Conservation (phyloP, 164 flowering plant species). For the Malania oleifera region DNA sequence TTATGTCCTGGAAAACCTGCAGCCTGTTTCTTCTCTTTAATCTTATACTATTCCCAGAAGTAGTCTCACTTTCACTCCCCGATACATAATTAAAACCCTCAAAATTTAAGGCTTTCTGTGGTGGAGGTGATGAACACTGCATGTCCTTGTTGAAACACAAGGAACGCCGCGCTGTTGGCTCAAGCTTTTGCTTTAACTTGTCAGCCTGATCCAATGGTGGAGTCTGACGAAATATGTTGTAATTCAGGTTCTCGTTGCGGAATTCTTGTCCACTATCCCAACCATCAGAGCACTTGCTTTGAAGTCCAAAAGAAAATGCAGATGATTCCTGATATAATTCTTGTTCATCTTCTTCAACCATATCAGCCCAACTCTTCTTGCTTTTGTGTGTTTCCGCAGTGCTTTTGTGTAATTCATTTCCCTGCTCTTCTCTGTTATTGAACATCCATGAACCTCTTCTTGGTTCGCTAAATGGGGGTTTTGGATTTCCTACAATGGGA, state of each 20-base stretch:
- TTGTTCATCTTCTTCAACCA: constrained; percentile 66
- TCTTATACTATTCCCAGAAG: constrained; percentile 3
- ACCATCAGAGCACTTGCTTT: constrained; percentile 3
- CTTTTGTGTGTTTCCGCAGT: neutral
- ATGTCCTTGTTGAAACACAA: constrained; percentile 30
- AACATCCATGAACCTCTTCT: constrained; percentile 19
- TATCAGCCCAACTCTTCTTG: constrained; percentile 72
- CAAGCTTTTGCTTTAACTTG: constrained; percentile 18
- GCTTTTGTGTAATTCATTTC: neutral
- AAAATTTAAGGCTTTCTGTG: constrained; percentile 17
- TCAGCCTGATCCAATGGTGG: constrained; percentile 18
- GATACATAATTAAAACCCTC: constrained; percentile 5
- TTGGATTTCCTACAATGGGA: constrained; percentile 11
- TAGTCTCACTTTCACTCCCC: constrained; percentile 11
- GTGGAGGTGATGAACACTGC: constrained; percentile 16
- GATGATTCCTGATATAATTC: constrained; percentile 11
- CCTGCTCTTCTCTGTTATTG: constrained; percentile 8
- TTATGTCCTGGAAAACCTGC: constrained; percentile 47
- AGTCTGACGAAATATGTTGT: constrained; percentile 24
- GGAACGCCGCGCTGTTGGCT: constrained; percentile 27
- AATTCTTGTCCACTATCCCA: constrained; percentile 18
- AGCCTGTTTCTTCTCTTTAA: constrained; percentile 37
- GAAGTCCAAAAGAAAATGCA: constrained; percentile 4
- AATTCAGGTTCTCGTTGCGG: constrained; percentile 36
- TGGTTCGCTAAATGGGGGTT: constrained; percentile 28